Conservation (phyloP, 148 eudicot genomes). For the Amaranthus hypochondriacus region DNA sequence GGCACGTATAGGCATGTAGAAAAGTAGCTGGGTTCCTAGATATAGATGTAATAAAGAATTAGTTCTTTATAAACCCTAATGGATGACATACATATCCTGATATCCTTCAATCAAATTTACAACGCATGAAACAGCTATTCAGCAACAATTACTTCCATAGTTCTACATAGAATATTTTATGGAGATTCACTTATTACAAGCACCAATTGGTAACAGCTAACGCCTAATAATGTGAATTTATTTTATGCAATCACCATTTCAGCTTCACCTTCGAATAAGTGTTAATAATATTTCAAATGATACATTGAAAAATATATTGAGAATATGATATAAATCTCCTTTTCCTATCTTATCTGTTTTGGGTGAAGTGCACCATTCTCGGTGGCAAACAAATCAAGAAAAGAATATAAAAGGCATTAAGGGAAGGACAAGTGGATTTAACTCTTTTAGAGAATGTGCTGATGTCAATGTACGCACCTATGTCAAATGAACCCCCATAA, state of each 20-base stretch:
- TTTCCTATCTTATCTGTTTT: too few species aligned
- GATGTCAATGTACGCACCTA: too few species aligned
- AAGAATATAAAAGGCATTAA: too few species aligned
- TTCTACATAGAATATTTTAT: background rate
- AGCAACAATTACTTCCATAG: background rate
- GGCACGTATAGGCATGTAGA: slow-evolving; percentile 97
- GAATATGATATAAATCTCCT: too few species aligned
- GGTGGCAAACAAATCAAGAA: too few species aligned
- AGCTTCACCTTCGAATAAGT: background rate
- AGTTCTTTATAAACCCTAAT: background rate
- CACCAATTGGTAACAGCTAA: too few species aligned
- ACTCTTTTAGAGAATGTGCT: too few species aligned
- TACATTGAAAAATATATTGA: background rate
- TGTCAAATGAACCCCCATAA: too few species aligned
- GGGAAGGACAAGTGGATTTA: too few species aligned
- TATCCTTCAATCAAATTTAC: background rate
- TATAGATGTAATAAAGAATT: slow-evolving; percentile 7
- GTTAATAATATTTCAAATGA: background rate
- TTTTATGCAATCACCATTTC: background rate
- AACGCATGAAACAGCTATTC: background rate
- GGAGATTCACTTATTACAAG: background rate
- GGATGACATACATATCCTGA: background rate
- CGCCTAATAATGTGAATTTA: too few species aligned
- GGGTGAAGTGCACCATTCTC: too few species aligned
- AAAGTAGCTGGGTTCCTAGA: slow-evolving; percentile 93